phyloP scores from a whole-genome alignment of 805 yeast genomes.

The Spathaspora sp. region DNA sequence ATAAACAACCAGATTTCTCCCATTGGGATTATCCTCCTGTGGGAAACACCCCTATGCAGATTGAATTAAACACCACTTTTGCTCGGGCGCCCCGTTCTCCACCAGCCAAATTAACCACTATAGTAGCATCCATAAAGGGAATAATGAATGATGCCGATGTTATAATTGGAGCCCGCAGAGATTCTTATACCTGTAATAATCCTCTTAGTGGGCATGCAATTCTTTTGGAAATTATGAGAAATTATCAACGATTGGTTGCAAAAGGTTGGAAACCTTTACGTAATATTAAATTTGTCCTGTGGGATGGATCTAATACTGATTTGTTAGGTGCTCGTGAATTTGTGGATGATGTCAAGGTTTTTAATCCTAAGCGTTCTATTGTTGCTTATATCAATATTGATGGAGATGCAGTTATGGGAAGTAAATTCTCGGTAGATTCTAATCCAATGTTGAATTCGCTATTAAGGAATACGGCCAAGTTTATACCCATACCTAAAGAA shows the following conservation, averaged over 20 bases:
- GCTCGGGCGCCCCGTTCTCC: background rate
- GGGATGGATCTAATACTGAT: slow-evolving; percentile 38
- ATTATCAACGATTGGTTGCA: slow-evolving; percentile 24
- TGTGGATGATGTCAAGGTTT: slow-evolving; percentile 17
- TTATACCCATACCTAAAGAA: slow-evolving; percentile 28
- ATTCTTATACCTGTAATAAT: slow-evolving; percentile 30
- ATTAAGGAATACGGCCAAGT: slow-evolving; percentile 22
- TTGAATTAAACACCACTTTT: slow-evolving; percentile 15
- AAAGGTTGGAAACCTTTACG: slow-evolving; percentile 43
- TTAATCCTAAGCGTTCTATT: slow-evolving; percentile 20
- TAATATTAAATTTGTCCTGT: slow-evolving; percentile 35
- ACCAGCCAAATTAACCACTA: slow-evolving; percentile 19
- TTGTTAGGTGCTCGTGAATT: slow-evolving; percentile 26
- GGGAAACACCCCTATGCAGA: slow-evolving; percentile 12
- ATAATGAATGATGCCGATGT: slow-evolving; percentile 37
- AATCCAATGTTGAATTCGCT: slow-evolving; percentile 35
- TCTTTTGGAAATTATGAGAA: slow-evolving; percentile 35
- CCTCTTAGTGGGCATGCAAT: slow-evolving; percentile 39
- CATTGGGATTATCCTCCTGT: slow-evolving; percentile 24
- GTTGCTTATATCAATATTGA: slow-evolving; percentile 38
- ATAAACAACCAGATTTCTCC: slow-evolving; percentile 8
- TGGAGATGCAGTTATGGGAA: slow-evolving; percentile 35
- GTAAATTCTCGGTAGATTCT: slow-evolving; percentile 29
- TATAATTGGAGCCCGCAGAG: slow-evolving; percentile 38
- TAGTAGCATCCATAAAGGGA: slow-evolving; percentile 32